A percentile compares a stretch with the other conserved stretches of the same genome.
Conservation (phyloP, 2,329 filamentous ascomycete species). For the Ophiostoma sp. region DNA sequence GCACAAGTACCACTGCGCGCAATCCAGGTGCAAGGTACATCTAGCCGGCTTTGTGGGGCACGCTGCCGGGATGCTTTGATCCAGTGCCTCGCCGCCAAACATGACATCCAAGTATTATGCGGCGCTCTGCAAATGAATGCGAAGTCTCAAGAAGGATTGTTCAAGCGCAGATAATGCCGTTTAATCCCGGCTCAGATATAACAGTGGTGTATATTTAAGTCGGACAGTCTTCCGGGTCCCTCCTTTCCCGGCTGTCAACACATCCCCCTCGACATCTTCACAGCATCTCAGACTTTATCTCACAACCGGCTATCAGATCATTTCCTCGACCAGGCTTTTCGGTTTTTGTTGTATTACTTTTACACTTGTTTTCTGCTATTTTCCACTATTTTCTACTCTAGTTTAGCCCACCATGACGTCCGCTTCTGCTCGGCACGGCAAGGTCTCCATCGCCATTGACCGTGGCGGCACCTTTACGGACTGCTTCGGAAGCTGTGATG, state of each 20-base stretch:
- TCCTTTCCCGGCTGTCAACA: background rate
- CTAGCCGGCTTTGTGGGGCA: background rate
- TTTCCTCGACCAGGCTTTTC: too few relatives aligned
- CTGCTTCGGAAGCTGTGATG: slow-evolving; percentile 71
- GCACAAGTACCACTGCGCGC: background rate
- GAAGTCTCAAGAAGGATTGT: background rate
- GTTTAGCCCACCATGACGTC: background rate
- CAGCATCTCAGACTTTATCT: background rate
- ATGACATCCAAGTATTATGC: background rate
- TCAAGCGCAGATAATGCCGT: background rate
- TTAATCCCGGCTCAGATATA: background rate
- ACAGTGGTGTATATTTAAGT: background rate
- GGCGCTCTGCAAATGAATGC: background rate
- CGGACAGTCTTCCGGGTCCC: background rate
- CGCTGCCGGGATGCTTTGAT: background rate
- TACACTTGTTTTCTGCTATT: background rate
- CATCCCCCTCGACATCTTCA: background rate
- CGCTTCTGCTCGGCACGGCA: slow-evolving; percentile 20
- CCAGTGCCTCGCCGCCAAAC: background rate
- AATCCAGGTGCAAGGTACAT: slow-evolving; percentile 8
- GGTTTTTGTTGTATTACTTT: background rate
- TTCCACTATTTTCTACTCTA: background rate
- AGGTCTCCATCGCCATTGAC: slow-evolving; percentile 58
- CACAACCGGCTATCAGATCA: background rate
- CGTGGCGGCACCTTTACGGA: slow-evolving; percentile 90